Evolutionary conservation across 2,329 filamentous ascomycete species (phyloP).

Genomic region (Colletotrichum karsti): DNA sequence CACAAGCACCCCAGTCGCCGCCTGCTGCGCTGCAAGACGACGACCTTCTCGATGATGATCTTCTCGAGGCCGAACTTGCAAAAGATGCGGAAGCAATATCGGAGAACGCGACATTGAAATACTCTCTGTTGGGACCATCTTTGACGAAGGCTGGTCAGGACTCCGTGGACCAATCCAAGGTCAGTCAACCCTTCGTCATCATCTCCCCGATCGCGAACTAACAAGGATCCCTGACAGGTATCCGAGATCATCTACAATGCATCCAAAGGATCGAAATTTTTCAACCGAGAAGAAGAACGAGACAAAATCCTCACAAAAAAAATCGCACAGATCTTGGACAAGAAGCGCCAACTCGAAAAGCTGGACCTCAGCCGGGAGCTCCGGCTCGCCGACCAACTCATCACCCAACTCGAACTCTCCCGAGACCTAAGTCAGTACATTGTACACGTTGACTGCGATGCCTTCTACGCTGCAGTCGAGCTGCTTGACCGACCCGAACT

Average conservation of each 20-base stretch:
- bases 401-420: constrained; percentile 79
- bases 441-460: constrained; percentile 95
- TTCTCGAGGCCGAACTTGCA: neutral
- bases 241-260: constrained; percentile 97
- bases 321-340: constrained; percentile 80
- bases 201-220: neutral
- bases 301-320: constrained; percentile 87
- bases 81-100: neutral
- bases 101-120: constrained; percentile 76
- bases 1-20: neutral
- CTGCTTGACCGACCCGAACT: constrained; percentile 85
- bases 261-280: constrained; percentile 96
- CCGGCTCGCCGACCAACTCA: constrained; percentile 81
- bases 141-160: constrained; percentile 95
- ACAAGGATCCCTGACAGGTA: constrained; percentile 60
- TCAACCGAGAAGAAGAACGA: constrained; percentile 86
- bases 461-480: constrained; percentile 96
- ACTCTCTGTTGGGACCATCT: constrained; percentile 88
- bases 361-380: constrained; percentile 78
- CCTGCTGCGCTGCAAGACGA: neutral
- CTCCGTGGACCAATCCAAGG: constrained; percentile 89
- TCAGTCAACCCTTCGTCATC: constrained; percentile 37
- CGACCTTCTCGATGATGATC: neutral
- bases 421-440: constrained; percentile 86
- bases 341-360: constrained; percentile 79